Evolutionary conservation across 306 rosid species (phyloP).

Genomic region (Bauhinia variegata): DNA sequence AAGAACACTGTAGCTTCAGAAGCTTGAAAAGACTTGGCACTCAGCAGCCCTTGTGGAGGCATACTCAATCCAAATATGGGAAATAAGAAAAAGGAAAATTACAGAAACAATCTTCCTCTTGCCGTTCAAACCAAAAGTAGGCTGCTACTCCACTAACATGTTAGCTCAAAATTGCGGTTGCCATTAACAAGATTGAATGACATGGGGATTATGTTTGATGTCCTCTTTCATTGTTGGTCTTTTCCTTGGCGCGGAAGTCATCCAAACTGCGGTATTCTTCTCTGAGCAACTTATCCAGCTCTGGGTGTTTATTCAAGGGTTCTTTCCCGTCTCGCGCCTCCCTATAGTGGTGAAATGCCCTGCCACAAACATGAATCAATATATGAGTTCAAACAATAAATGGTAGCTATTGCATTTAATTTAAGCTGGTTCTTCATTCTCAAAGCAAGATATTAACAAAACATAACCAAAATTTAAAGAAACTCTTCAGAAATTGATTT

Average conservation of each 20-base stretch:
- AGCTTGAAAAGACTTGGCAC: constrained; percentile 51
- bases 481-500: too few relatives aligned
- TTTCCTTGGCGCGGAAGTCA: constrained; percentile 84
- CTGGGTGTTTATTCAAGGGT: constrained; percentile 65
- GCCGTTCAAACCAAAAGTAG: constrained; percentile 52
- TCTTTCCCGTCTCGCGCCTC: constrained; percentile 55
- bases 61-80: constrained; percentile 49
- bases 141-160: constrained; percentile 51
- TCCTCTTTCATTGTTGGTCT: constrained; percentile 49
- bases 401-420: too few relatives aligned
- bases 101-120: constrained; percentile 49
- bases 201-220: constrained; percentile 30
- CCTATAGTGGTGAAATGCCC: constrained; percentile 96
- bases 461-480: too few relatives aligned
- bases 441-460: too few relatives aligned
- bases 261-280: constrained; percentile 83
- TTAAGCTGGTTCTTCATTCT: too few relatives aligned
- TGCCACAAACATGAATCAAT: constrained; percentile 47
- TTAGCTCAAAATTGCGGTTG: constrained; percentile 60
- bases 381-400: too few relatives aligned
- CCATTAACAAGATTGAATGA: constrained; percentile 35
- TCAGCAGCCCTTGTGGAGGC: constrained; percentile 53
- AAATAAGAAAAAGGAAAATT: constrained; percentile 18
- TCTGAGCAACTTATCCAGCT: constrained; percentile 71
- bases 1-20: constrained; percentile 44